These are phyloP conservation scores for Craterostigma plantagineum DNA, from an alignment of 257 asterid species.

Conservation along the genomic window DNA sequence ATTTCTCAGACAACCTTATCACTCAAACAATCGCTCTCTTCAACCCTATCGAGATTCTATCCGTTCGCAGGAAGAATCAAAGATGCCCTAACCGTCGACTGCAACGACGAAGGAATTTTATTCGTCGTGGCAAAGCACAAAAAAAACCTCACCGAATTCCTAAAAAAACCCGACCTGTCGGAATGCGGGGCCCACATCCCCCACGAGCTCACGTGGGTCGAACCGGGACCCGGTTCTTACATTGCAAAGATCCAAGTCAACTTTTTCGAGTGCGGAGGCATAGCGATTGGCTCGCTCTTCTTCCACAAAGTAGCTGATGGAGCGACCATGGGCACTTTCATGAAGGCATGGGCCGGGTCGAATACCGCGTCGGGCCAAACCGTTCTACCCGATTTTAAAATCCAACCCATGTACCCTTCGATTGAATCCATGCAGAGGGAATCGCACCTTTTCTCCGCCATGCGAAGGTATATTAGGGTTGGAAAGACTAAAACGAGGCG, in stretches of 20 bases:
- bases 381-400: not conserved
- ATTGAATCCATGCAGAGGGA: slow-evolving; percentile 17
- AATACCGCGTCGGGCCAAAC: too few relatives aligned
- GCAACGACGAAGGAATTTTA: slow-evolving; percentile 23
- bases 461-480: slow-evolving; percentile 15
- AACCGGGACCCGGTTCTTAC: slow-evolving; percentile 21
- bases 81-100: slow-evolving; percentile 17
- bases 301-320: slow-evolving; percentile 26
- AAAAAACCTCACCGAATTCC: slow-evolving; percentile 11
- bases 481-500: slow-evolving; percentile 23
- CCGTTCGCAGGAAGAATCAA: slow-evolving; percentile 30
- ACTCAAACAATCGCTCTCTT: slow-evolving; percentile 23
- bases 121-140: slow-evolving; percentile 14
- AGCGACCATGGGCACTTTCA: slow-evolving; percentile 12
- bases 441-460: slow-evolving; percentile 17
- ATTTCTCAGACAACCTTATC: slow-evolving; percentile 8
- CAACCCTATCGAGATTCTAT: slow-evolving; percentile 17
- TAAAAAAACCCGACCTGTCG: slow-evolving; percentile 14
- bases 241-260: slow-evolving; percentile 21
- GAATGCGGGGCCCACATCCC: slow-evolving; percentile 22
- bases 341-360: slow-evolving; percentile 22
- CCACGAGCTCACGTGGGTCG: slow-evolving; percentile 15
- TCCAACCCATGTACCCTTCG: slow-evolving; percentile 15
- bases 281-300: slow-evolving; percentile 19
- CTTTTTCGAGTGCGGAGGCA: slow-evolving; percentile 21